These are phyloP conservation scores for Fusarium subtropicale DNA, from an alignment of 2,329 filamentous ascomycete species.

Conservation along the genomic window DNA sequence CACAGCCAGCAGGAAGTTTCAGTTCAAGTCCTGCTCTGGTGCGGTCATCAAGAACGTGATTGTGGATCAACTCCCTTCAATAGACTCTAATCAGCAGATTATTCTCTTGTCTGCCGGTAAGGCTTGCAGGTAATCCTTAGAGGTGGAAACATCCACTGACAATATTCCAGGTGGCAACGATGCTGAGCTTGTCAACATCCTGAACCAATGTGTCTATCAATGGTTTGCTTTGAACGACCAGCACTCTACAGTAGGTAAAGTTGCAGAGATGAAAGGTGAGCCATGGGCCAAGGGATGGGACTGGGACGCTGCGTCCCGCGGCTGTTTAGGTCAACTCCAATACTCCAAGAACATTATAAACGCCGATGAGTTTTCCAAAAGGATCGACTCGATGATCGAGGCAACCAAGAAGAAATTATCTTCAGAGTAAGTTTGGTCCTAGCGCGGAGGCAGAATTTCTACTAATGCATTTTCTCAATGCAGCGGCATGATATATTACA, in stretches of 20 bases:
- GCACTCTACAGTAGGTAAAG: not conserved
- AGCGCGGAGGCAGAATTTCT: too few species aligned
- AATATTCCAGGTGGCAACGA: conserved; percentile 9
- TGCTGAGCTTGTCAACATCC: conserved; percentile 16
- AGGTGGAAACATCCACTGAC: too few species aligned
- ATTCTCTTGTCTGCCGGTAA: too few species aligned
- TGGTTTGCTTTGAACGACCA: conserved; percentile 5
- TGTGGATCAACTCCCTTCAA: too few species aligned
- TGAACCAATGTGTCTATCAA: conserved; percentile 21
- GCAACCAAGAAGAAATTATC: conserved; percentile 13
- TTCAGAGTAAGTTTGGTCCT: not conserved
- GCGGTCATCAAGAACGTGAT: too few species aligned
- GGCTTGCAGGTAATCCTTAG: too few species aligned
- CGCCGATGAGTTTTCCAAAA: not conserved
- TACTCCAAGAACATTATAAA: conserved; percentile 8
- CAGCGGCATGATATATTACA: conserved; percentile 26
- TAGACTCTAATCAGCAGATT: too few species aligned
- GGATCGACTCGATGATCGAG: not conserved
- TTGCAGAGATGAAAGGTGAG: conserved; percentile 5
- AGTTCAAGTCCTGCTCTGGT: too few species aligned
- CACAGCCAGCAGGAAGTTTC: too few species aligned
- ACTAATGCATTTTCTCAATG: too few species aligned
- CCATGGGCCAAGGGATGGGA: conserved; percentile 9
- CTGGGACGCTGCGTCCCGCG: not conserved
- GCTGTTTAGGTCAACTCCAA: conserved; percentile 4